Conservation (phyloP, 116 monocot genomes). For the Dioscorea cayenensis region DNA sequence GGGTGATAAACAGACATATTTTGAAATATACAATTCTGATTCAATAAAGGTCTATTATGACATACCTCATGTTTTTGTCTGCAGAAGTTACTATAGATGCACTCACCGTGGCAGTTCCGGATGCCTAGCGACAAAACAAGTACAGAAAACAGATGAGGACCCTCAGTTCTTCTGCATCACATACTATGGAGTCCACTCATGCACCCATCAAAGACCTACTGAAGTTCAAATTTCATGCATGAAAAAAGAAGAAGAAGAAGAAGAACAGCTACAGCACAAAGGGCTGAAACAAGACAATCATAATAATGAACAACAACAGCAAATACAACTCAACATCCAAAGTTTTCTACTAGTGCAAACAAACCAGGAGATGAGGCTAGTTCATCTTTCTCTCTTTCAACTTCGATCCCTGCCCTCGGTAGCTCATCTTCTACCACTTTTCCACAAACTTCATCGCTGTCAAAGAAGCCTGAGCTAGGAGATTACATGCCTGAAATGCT, state of each 20-base stretch:
- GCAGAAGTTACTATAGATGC: conserved; percentile 82
- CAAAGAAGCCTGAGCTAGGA: conserved; percentile 9
- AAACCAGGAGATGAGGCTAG: not conserved
- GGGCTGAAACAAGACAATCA: not conserved
- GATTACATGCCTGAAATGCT: conserved; percentile 10
- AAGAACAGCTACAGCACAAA: no score
- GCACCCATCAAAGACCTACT: conserved; percentile 13
- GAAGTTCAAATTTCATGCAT: not conserved
- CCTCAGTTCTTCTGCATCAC: conserved; percentile 49
- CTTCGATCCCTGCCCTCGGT: conserved; percentile 2
- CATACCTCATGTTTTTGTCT: not conserved
- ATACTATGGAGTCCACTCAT: conserved; percentile 60
- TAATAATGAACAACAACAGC: not conserved
- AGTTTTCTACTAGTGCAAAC: no score
- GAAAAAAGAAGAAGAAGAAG: no score
- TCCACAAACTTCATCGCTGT: not conserved
- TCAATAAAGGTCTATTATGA: no score
- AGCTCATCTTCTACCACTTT: conserved; percentile 6
- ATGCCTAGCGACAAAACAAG: conserved; percentile 71
- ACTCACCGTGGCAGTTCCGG: conserved; percentile 42
- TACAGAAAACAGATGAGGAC: conserved; percentile 60
- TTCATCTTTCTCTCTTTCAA: conserved; percentile 47
- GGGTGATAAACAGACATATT: no score
- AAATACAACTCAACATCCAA: conserved; percentile 6
- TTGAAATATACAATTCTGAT: no score